Evolutionary conservation across 2,329 filamentous ascomycete genomes (phyloP).

Genomic region (Gaeumannomyces tritici): DNA sequence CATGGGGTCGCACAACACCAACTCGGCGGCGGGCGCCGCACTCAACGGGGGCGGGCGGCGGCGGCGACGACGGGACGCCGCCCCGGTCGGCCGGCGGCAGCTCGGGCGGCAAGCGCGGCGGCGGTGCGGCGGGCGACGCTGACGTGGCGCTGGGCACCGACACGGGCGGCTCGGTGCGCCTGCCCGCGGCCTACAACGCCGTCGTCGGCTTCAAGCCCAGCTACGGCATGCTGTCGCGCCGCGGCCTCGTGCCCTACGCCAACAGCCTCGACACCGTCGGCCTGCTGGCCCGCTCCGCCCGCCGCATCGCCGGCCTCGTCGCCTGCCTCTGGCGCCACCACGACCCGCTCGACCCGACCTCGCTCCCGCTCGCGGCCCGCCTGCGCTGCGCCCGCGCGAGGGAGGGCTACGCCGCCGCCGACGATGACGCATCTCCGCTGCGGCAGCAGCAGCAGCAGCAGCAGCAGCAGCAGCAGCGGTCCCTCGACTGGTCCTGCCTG

Average conservation of each 20-base stretch:
- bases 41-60: background rate
- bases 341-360: conserved; percentile 69
- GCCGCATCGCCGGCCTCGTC: conserved; percentile 39
- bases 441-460: no score
- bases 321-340: conserved; percentile 37
- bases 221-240: conserved; percentile 77
- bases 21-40: conserved; percentile 18
- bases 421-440: background rate
- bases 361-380: conserved; percentile 48
- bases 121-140: conserved; percentile 55
- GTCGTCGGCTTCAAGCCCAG: conserved; percentile 83
- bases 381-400: conserved; percentile 26
- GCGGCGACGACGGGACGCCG: conserved; percentile 8
- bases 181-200: conserved; percentile 81
- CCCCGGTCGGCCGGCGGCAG: conserved; percentile 70
- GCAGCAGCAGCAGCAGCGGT: no score
- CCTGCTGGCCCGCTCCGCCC: conserved; percentile 50
- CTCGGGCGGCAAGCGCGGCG: conserved; percentile 85
- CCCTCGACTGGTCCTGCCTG: conserved; percentile 18
- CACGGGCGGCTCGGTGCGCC: conserved; percentile 78
- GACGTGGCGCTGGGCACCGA: conserved; percentile 77
- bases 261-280: conserved; percentile 91
- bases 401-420: conserved; percentile 13
- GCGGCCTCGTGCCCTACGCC: conserved; percentile 82
- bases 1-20: conserved; percentile 25